These are phyloP conservation scores for Boletus vermiculosoides DNA, from an alignment of 768 basidiomycete genomes.

Conservation along the genomic window DNA sequence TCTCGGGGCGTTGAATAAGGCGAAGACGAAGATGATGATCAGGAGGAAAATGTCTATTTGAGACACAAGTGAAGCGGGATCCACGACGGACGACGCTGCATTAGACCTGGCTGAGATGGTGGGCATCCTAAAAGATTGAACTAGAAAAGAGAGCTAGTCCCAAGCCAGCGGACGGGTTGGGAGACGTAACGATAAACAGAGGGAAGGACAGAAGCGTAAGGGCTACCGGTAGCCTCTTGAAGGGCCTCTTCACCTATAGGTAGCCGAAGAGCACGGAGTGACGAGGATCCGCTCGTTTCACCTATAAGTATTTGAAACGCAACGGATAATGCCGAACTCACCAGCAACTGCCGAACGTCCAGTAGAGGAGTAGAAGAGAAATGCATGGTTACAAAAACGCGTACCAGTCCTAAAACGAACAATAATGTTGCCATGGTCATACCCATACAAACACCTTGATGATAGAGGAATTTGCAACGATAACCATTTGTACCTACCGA, in stretches of 20 bases:
- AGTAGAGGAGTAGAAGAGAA: not conserved
- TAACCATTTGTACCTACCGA: too few relatives aligned
- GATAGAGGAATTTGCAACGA: too few relatives aligned
- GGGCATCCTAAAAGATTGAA: slow-evolving; percentile 18
- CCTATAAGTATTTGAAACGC: not conserved
- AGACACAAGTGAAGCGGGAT: slow-evolving; percentile 26
- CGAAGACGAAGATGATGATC: slow-evolving; percentile 38
- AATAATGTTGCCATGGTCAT: not conserved
- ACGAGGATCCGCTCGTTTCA: not conserved
- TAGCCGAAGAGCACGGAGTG: not conserved
- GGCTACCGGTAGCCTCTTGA: not conserved
- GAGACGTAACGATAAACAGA: not conserved
- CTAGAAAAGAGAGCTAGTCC: slow-evolving; percentile 5
- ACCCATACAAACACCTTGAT: too few relatives aligned
- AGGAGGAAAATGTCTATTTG: slow-evolving; percentile 48
- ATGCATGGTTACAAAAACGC: not conserved
- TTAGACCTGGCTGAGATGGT: not conserved
- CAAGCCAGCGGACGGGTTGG: slow-evolving; percentile 5
- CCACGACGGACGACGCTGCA: not conserved
- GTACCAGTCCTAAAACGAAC: not conserved
- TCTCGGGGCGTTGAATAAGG: slow-evolving; percentile 47
- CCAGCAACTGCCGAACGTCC: not conserved
- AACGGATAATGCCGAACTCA: not conserved
- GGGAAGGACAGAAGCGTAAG: not conserved
- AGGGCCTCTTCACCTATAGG: not conserved